Conservation (phyloP, 2,329 filamentous ascomycete species). For the Sporothrix schenckii region DNA sequence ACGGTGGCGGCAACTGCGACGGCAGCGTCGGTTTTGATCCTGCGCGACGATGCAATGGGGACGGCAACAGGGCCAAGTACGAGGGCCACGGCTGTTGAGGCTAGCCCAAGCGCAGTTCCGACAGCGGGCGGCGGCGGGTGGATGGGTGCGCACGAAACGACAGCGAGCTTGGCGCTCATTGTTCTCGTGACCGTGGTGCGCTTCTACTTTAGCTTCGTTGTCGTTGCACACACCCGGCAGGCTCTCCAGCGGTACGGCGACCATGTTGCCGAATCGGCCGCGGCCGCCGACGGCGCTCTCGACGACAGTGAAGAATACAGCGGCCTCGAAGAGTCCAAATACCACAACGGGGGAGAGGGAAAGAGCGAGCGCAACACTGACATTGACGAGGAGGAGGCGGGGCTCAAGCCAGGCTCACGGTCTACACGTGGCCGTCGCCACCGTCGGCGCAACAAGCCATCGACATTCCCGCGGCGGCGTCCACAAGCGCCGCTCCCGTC, state of each 20-base stretch:
- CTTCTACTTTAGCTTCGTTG: conserved; percentile 80
- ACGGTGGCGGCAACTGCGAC: background rate
- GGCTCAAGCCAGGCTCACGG: conserved; percentile 30
- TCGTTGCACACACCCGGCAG: conserved; percentile 79
- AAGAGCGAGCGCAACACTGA: conserved; percentile 45
- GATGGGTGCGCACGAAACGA: conserved; percentile 59
- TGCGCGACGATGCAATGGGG: conserved; percentile 20
- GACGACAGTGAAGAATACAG: conserved; percentile 49
- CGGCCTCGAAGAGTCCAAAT: conserved; percentile 17
- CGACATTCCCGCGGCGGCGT: conserved; percentile 39
- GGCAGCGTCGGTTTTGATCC: background rate
- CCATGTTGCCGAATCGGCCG: conserved; percentile 28
- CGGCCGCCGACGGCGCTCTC: conserved; percentile 45
- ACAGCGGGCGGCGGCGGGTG: conserved; percentile 36
- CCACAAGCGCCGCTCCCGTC: background rate
- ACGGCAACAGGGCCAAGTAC: background rate
- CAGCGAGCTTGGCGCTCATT: conserved; percentile 77
- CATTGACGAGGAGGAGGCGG: conserved; percentile 35
- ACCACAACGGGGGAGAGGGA: conserved; percentile 41
- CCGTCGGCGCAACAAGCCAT: conserved; percentile 40
- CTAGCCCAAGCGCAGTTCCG: background rate
- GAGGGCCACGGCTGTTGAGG: conserved; percentile 17
- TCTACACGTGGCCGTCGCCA: conserved; percentile 32
- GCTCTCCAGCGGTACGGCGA: conserved; percentile 72
- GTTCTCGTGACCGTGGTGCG: conserved; percentile 72